A percentile compares a stretch with the other conserved stretches of the same genome.
phyloP scores from a whole-genome alignment of 768 basidiomycete genomes.

The Lepiota venenata region DNA sequence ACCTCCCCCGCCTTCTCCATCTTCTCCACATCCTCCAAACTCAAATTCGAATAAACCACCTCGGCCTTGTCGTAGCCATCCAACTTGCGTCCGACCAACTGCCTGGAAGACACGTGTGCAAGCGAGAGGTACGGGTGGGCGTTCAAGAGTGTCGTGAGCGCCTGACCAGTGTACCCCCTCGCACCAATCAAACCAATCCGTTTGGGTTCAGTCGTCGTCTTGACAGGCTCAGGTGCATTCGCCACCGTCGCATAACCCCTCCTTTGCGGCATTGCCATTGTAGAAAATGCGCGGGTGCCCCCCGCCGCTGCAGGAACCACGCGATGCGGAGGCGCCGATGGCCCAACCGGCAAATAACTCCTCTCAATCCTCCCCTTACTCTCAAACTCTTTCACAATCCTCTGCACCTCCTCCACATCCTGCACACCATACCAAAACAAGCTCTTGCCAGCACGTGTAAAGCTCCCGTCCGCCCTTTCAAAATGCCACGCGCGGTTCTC shows the following conservation, averaged over 20 bases:
- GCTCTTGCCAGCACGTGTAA: conserved; percentile 90
- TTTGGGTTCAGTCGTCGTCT: conserved; percentile 65
- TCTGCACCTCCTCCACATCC: conserved; percentile 90
- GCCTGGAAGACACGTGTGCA: conserved; percentile 95
- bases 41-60: conserved; percentile 80
- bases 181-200: conserved; percentile 94
- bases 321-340: conserved; percentile 59
- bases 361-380: conserved; percentile 81
- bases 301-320: conserved; percentile 30
- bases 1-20: conserved; percentile 91
- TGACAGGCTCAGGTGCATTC: conserved; percentile 25
- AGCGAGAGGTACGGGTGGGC: conserved; percentile 86
- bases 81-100: conserved; percentile 80
- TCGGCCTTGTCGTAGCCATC: conserved; percentile 70
- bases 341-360: conserved; percentile 86
- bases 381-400: conserved; percentile 71
- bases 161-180: conserved; percentile 93
- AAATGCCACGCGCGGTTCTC: conserved; percentile 99
- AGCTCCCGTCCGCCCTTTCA: conserved; percentile 96
- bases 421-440: conserved; percentile 98
- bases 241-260: conserved; percentile 78
- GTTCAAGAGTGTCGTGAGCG: conserved; percentile 83
- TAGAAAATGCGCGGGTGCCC: conserved; percentile 57
- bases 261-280: conserved; percentile 44
- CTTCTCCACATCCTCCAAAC: conserved; percentile 69